A percentile compares a stretch with the other conserved stretches of the same genome.
Evolutionary conservation across 306 rosid genomes (phyloP).

Genomic region (Inga oerstediana): DNA sequence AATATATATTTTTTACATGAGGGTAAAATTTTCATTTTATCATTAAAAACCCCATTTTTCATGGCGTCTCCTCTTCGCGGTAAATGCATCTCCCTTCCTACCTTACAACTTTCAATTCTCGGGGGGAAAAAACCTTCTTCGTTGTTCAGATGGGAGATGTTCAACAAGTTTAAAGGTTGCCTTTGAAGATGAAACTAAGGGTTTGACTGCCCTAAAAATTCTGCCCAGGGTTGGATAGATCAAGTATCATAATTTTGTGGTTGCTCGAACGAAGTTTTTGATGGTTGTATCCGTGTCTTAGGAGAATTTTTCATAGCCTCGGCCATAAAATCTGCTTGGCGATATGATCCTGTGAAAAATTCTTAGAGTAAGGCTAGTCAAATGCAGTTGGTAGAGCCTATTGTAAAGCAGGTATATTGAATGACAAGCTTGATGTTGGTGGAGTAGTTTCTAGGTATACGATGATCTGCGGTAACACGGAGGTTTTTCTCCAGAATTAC

Average conservation of each 20-base stretch:
- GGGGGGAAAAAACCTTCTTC: too few relatives aligned
- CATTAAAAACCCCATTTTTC: too few relatives aligned
- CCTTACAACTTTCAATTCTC: too few relatives aligned
- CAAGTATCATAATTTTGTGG: slow-evolving; percentile 43
- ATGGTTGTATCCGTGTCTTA: slow-evolving; percentile 41
- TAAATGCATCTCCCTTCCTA: too few relatives aligned
- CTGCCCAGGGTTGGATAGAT: slow-evolving; percentile 39
- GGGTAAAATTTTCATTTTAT: too few relatives aligned
- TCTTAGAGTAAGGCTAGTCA: slow-evolving; percentile 36
- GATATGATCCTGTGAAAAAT: slow-evolving; percentile 39
- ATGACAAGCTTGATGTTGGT: slow-evolving; percentile 43
- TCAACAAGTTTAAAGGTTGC: not conserved
- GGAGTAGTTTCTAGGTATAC: slow-evolving; percentile 33
- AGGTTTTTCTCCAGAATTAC: too few relatives aligned
- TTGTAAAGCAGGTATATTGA: slow-evolving; percentile 44
- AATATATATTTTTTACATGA: too few relatives aligned
- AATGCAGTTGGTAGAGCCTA: slow-evolving; percentile 49
- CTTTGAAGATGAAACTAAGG: slow-evolving; percentile 43
- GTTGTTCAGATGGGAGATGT: too few relatives aligned
- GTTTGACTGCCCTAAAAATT: slow-evolving; percentile 33
- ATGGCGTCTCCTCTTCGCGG: too few relatives aligned
- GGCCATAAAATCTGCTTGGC: slow-evolving; percentile 41
- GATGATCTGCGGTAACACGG: too few relatives aligned
- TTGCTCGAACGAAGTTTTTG: slow-evolving; percentile 38
- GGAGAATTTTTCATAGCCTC: slow-evolving; percentile 47